These are phyloP conservation scores for Suhomyces coccinellae DNA, from an alignment of 1,139 yeast species.

Conservation along the genomic window DNA sequence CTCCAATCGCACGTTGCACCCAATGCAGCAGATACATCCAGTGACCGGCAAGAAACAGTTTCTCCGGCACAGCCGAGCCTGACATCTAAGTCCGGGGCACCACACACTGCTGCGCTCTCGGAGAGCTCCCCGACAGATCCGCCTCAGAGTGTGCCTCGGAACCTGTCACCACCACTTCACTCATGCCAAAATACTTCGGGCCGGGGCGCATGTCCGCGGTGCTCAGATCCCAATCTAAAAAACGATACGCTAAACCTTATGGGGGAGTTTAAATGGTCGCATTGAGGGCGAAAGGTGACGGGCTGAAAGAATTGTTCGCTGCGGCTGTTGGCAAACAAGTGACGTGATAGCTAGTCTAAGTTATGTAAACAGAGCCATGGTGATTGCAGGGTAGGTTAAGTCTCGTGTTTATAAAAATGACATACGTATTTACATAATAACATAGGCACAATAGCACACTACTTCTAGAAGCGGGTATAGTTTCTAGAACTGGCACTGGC, in stretches of 20 bases:
- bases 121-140: too few species aligned
- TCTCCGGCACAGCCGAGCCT: neutral
- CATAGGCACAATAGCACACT: too few species aligned
- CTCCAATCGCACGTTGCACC: neutral
- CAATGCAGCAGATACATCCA: neutral
- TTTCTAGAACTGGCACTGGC: too few species aligned
- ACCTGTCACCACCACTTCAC: neutral
- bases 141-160: neutral
- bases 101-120: neutral
- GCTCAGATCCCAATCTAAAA: conserved; percentile 1
- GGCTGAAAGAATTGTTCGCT: too few species aligned
- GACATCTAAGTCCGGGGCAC: too few species aligned
- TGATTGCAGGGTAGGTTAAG: too few species aligned
- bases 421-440: too few species aligned
- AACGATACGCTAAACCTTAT: conserved; percentile 29
- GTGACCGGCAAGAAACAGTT: neutral
- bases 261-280: conserved; percentile 37
- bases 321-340: too few species aligned
- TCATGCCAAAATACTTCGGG: neutral
- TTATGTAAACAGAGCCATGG: too few species aligned
- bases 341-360: too few species aligned
- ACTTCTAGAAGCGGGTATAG: too few species aligned
- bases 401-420: too few species aligned
- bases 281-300: conserved; percentile 12
- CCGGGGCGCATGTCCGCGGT: conserved; percentile 7